Evolutionary conservation across 2,329 filamentous ascomycete genomes (phyloP), one percentile per base, ranked within the genome.

Genomic region (Sordariomycetes sp.): DNA sequence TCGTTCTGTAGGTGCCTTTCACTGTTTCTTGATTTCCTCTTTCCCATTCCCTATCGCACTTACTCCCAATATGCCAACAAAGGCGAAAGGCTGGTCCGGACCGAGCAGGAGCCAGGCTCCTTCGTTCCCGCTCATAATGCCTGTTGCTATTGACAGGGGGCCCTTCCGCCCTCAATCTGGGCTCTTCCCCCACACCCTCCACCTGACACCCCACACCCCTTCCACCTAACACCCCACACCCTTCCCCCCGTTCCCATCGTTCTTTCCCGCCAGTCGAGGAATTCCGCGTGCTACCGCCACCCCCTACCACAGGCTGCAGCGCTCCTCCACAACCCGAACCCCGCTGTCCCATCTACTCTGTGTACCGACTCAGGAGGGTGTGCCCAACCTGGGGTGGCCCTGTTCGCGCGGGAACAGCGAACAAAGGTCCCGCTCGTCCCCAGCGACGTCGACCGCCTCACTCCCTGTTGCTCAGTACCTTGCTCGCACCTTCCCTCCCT

Each of bases 291-390:
- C 50, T 57, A 45, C 10, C 22, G 20, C 50, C 51, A 57, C 56
- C n/a, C 55, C 52, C 50, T 34, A 48, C 50, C 50, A 17, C 52
- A 50, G 13, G 28, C n/a, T 25, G 32, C 35, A 28, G 20, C 45
- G 25, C 51, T 52, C n/a, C 51, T 52, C 24, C 51, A 8, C 28
- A 32, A 51, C 54, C 22, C 50, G 20, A 45, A 57, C 56, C 56
- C 55, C 56, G 65, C 65, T 63, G 60, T 60, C 51, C 56, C 55
- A 56, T 55, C 54, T 48, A 45, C n/a, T 48, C 7, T 20, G 42
- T 25, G 32, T 36, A 22, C 24, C 54, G 36, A 7, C 22, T 22
- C 3, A 10, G n/a, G 45, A 50, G 45, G 45, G 2, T 20, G 24
- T 20, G 10, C 15, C 54, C 54, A 55, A 17, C 34, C 39, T 55